Conservation (phyloP, 2,329 filamentous ascomycete genomes). For the Bipolaris sorokiniana region DNA sequence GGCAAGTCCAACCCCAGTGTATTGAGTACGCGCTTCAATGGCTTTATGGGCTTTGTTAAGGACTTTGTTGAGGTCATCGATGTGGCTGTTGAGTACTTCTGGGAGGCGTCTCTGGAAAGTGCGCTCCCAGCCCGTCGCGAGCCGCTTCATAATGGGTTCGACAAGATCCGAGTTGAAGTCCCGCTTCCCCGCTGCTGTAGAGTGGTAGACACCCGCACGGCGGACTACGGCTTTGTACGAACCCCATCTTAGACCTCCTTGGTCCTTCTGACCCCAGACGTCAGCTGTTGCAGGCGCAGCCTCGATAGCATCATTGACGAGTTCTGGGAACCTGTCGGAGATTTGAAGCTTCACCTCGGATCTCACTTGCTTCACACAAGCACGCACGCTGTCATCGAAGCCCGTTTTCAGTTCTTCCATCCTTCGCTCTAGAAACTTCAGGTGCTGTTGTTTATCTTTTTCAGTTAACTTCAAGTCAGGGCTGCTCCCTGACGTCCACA, state of each 20-base stretch:
- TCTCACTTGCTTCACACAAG: conserved; percentile 50
- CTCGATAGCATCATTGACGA: conserved; percentile 50
- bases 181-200: conserved; percentile 43
- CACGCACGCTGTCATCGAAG: conserved; percentile 51
- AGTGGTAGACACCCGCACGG: conserved; percentile 56
- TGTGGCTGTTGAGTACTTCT: conserved; percentile 48
- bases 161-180: conserved; percentile 53
- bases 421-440: conserved; percentile 47
- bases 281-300: conserved; percentile 43
- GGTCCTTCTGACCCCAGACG: conserved; percentile 48
- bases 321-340: conserved; percentile 52
- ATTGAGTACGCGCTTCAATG: conserved; percentile 49
- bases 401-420: conserved; percentile 51
- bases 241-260: conserved; percentile 57
- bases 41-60: conserved; percentile 52
- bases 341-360: conserved; percentile 54
- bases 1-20: conserved; percentile 50
- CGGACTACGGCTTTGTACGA: conserved; percentile 65
- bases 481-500: conserved; percentile 58
- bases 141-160: conserved; percentile 48
- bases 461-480: conserved; percentile 51
- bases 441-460: conserved; percentile 50
- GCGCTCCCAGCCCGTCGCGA: conserved; percentile 54
- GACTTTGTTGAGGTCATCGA: conserved; percentile 37
- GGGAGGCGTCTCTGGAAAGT: conserved; percentile 54